These are phyloP conservation scores for Termitomyces sp. DNA, from an alignment of 768 basidiomycete genomes.

Conservation along the genomic window DNA sequence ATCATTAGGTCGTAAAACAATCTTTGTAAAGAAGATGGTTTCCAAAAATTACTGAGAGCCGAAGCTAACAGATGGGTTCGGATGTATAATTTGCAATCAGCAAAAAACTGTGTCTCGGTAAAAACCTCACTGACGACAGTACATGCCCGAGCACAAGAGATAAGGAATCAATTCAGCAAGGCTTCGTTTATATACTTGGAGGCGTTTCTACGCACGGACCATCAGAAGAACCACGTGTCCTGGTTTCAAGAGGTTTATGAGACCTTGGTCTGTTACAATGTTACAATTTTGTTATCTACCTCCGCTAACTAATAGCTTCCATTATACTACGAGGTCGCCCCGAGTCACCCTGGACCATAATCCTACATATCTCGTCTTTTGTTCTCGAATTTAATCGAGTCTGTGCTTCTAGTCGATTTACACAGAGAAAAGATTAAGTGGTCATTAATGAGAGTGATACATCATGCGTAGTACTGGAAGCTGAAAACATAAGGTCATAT, in stretches of 20 bases:
- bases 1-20: neutral
- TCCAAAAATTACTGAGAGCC: constrained; percentile 92
- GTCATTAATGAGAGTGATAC: constrained; percentile 13
- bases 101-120: constrained; percentile 95
- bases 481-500: constrained; percentile 1
- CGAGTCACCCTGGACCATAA: too few relatives aligned
- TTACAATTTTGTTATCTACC: neutral
- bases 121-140: constrained; percentile 94
- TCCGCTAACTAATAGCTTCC: too few relatives aligned
- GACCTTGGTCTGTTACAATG: too few relatives aligned
- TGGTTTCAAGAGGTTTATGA: neutral
- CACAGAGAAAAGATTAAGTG: constrained; percentile 1
- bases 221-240: constrained; percentile 10
- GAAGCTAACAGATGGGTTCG: constrained; percentile 89
- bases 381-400: too few relatives aligned
- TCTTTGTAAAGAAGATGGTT: constrained; percentile 21
- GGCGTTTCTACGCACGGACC: constrained; percentile 48
- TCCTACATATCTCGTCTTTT: too few relatives aligned
- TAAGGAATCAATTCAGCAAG: constrained; percentile 26
- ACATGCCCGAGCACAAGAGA: constrained; percentile 96
- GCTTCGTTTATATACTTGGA: constrained; percentile 36
- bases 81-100: constrained; percentile 98
- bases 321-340: too few relatives aligned
- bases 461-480: constrained; percentile 8
- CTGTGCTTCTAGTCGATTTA: neutral